Evolutionary conservation across 108 stramenopile genomes (phyloP), one percentile per base, ranked within the genome.

Genomic region (Asterionellopsis glacialis): DNA sequence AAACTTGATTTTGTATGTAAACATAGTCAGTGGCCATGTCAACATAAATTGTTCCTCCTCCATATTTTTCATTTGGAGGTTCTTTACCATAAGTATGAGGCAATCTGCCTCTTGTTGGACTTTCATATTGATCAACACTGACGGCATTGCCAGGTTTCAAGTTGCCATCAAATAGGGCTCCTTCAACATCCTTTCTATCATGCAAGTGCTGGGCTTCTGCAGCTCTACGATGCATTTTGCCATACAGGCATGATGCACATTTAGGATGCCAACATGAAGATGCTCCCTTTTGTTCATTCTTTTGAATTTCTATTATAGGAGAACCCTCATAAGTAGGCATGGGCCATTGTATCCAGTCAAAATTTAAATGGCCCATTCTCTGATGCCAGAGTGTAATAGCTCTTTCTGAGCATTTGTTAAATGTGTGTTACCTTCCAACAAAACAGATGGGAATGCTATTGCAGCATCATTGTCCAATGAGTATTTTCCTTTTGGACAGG

Each of bases 71-170:
- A 11, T 18, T 18, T 18, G 19, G 19, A 51, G n/a, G 14, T 10
- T 16, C 50, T 61, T 44, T 45, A 10, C 21, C 11, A 14, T 25
- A 44, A 10, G 21, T 16, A 9, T 12, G 45, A 9, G 18, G 11
- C 11, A 40, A 16, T 13, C 42, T 11, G 25, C 59, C 59, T 23
- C 24, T 9, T 12, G 24, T 25, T 14, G 59, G 16, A 11, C 44
- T 47, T 26, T 44, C 45, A 11, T 26, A 27, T 50, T 61, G 59
- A 24, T 61, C 59, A 47, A 61, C 44, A 9, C 44, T 47, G 11
- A 61, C 45, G n/a, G 41, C 11, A 47, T 50, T 10, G 11, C 59
- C 45, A 25, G 62, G 48, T 13, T 16, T 61, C 19, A 47, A 12
- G 16, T 51, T 19, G 25, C n/a, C 38, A 16, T 18, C 15, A 14